Evolutionary conservation across 495 filamentous ascomycete genomes (phyloP), one percentile per base, ranked within the genome.

Genomic region (Talaromyces adpressus): DNA sequence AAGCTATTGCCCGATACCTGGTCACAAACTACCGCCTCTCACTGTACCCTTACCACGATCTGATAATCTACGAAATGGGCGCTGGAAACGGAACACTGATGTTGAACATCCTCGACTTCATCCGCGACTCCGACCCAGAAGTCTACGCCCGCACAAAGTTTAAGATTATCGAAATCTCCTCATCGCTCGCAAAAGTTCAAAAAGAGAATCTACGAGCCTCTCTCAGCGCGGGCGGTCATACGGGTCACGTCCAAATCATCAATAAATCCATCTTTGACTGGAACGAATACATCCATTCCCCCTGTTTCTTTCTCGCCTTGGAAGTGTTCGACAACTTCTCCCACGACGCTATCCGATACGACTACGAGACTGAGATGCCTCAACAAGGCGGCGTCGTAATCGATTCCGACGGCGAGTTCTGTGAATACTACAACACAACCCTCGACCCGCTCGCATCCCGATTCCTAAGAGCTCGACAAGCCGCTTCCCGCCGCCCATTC

Each of bases 261-360:
- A 96, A 97, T 74, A 81, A 85, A 65, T 95, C 91, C 67, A 91
- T 99, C 71, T 98, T 99, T 73, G 88, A 94, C 72, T 99, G 95
- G 94, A 78, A 88, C 65, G 82, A 80, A 25, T 90, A 89, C 63
- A 91, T 96, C 16, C 87, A 91, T 7, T 89, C 87, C 1, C 93
- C 94, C 0, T 97, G 94, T 79, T 99, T 94, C 79, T 97, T 99
- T 79, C 83, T 99, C 4, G 94, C 93, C n/a, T 87, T 99, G 68
- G 94, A 99, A 71, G 94, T 99, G 62, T 93, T 97, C 69, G 94
- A 99, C 77, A 99, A 99, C 75, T 98, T 99, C 75, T 87, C 90
- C 23, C 94, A 99, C 77, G 94, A 99, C 77, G 81, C 86, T 47
- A 84, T 99, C 68, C 91, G 94, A 66, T 97, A 96, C 80, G 86